Conservation (phyloP, 306 rosid genomes). For the Pyrus communis region DNA sequence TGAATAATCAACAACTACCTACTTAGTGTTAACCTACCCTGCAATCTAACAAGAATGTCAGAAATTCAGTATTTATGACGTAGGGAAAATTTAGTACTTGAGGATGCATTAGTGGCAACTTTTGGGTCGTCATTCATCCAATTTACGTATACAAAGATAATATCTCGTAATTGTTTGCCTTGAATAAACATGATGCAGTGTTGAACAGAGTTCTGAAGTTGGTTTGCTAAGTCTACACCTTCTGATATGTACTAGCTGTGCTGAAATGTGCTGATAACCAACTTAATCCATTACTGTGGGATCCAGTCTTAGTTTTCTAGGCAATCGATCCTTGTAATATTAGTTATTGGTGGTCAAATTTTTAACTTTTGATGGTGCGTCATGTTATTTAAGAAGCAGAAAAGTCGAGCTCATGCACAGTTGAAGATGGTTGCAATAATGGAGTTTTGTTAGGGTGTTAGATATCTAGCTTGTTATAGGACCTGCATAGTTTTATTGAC, state of each 20-base stretch:
- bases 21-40: slow-evolving; percentile 32
- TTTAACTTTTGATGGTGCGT: not conserved
- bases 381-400: not conserved
- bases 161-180: not conserved
- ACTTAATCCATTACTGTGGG: not conserved
- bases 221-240: slow-evolving; percentile 8
- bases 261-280: slow-evolving; percentile 5
- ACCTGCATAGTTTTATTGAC: not conserved
- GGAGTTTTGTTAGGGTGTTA: not conserved
- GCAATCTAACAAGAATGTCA: slow-evolving; percentile 25
- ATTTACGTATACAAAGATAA: not conserved
- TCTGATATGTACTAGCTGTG: slow-evolving; percentile 17
- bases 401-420: not conserved
- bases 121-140: not conserved
- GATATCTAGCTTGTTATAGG: not conserved
- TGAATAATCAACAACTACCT: slow-evolving; percentile 29
- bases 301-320: not conserved
- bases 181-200: slow-evolving; percentile 21
- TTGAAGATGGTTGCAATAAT: not conserved
- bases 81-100: slow-evolving; percentile 1
- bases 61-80: slow-evolving; percentile 35
- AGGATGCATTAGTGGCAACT: not conserved
- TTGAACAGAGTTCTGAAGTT: slow-evolving; percentile 23
- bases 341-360: not conserved
- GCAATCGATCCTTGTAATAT: not conserved